Evolutionary conservation across 192 early-diverging fungal genomes (phyloP).

Genomic region (Coemansia sp.): DNA sequence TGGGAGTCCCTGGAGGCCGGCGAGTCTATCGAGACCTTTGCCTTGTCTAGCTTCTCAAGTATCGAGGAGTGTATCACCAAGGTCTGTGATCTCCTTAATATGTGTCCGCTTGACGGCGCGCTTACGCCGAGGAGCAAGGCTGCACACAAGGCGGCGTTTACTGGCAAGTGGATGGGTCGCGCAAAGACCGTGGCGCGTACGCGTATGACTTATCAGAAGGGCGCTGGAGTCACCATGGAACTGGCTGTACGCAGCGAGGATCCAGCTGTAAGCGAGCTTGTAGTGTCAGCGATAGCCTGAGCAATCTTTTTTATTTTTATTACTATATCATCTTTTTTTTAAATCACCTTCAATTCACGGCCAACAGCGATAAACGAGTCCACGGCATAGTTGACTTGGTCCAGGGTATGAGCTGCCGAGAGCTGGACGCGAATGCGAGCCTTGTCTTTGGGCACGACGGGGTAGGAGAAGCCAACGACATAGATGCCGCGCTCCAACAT

Average conservation of each 20-base stretch:
- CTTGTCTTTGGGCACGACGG: slow-evolving; percentile 60
- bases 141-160: slow-evolving; percentile 83
- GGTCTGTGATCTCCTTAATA: slow-evolving; percentile 81
- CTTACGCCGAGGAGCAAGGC: slow-evolving; percentile 67
- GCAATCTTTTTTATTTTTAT: neutral
- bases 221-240: slow-evolving; percentile 90
- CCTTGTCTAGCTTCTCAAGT: slow-evolving; percentile 68
- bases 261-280: slow-evolving; percentile 65
- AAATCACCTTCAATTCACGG: slow-evolving; percentile 44
- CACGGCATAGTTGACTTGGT: slow-evolving; percentile 56
- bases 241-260: slow-evolving; percentile 78
- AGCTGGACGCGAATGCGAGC: slow-evolving; percentile 63
- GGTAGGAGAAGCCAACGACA: slow-evolving; percentile 63
- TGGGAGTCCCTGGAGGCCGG: slow-evolving; percentile 82
- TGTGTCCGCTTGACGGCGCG: slow-evolving; percentile 80
- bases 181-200: slow-evolving; percentile 72
- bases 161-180: slow-evolving; percentile 87
- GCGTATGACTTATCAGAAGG: slow-evolving; percentile 85
- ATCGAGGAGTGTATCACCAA: slow-evolving; percentile 45
- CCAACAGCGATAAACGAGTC: slow-evolving; percentile 60
- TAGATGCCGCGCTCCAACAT: slow-evolving; percentile 59
- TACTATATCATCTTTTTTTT: neutral
- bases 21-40: slow-evolving; percentile 87
- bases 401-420: slow-evolving; percentile 55
- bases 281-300: slow-evolving; percentile 81